Evolutionary conservation across 441 rosid genomes (phyloP), one percentile per base, ranked within the genome.

Genomic region (Euphorbia corollata): DNA sequence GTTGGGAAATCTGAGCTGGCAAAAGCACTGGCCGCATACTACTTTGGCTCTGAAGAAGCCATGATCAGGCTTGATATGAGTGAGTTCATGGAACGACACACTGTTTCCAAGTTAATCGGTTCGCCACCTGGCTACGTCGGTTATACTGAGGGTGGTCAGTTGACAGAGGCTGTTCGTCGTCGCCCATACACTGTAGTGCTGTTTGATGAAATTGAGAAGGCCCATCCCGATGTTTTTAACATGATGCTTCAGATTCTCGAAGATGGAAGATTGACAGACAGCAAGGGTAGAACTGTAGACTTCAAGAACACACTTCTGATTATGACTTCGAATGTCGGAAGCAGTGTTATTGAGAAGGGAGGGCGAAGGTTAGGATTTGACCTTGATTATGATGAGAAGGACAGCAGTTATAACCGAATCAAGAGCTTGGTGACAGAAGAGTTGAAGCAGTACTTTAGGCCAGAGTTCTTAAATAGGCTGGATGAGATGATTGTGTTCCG

Each of bases 101-200:
- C 97, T 0, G 99, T 94, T 2, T 92, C 99, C 8, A 94, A 94
- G 82, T 92, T 94, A 59, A 91, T 94, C 16, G 99, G 99, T 68
- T 90, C 99, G 0, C 98, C 99, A 30, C 98, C 99, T 34, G 98
- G 99, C 48, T 94, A 94, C 76, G 99, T 94, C 62, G 99, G 99
- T 60, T 91, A 91, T 75, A 85, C 97, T 0, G 98, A 91, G 74
- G 99, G 99, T 64, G 99, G 99, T 56, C 98, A 91, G 84, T 74
- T 91, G 67, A 94, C 99, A 0, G 99, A 94, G 80, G 99, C 97
- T 22, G 98, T 94, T 67, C 79, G 99, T 63, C 97, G 98, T 12
- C 88, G 96, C 65, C 99, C 98, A 0, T 91, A 90, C 73, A 90
- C 92, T 0, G 91, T 91, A 0, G 92, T 94, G 7, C 88, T 94